Evolutionary conservation across 768 basidiomycete genomes (phyloP), one percentile per base, ranked within the genome.

Genomic region (Panaeolus papilionaceus): DNA sequence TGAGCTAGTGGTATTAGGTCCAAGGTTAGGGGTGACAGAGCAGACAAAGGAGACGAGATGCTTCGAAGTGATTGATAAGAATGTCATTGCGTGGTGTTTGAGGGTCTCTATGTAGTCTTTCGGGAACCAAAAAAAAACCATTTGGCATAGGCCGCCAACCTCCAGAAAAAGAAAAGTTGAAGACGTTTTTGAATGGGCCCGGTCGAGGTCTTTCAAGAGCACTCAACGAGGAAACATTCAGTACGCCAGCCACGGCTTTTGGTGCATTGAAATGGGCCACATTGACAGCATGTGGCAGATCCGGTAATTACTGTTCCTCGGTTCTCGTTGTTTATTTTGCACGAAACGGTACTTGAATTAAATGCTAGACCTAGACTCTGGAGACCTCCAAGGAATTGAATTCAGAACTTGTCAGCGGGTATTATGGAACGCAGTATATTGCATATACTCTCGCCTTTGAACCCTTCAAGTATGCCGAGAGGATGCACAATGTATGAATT

Each of bases 31-130:
- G 28, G 45, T n/a, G 8, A 18, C 8, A 47, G 23, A 23, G n/a
- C 28, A 8, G 33, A 58, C 23, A 33, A 16, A 58, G 54, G 33
- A 58, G 11, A 58, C 4, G 33, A 37, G 28, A 33, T 9, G 20
- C 20, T 20, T 49, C n/a, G 47, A 47, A 47, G 18, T 23, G 45
- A 47, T 47, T 67, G 33, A 69, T 54, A 64, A 70, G 4, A 62
- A 67, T 23, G 71, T 49, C 47, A 71, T 49, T 20, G 42, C 7
- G 49, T 68, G 28, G 61, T 62, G 64, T 38, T 62, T 62, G 12
- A 62, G 61, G 33, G 42, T 64, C 38, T 8, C 20, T 20, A 45
- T 18, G 64, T 64, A 33, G 40, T n/a, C 10, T 51, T 51, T 49
- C 20, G 20, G 44, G 47, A 49, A 49, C n/a, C 47, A 49, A 8